These are phyloP conservation scores for Mycena albidolilacea DNA, from an alignment of 768 basidiomycete species.

Conservation along the genomic window DNA sequence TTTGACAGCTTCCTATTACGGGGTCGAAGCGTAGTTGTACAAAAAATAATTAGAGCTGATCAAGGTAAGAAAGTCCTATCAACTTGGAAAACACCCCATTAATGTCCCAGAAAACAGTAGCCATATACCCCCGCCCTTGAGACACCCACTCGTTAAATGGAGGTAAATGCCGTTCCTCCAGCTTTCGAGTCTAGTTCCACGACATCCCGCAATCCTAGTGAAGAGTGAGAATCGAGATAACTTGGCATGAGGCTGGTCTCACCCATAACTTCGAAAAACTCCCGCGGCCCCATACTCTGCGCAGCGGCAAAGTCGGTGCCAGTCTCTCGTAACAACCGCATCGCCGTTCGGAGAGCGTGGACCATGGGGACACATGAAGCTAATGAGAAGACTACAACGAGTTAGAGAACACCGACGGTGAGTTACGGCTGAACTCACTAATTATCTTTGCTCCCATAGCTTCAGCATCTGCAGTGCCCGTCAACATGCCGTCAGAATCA, in stretches of 20 bases:
- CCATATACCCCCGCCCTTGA: neutral
- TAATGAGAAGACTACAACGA: conserved; percentile 75
- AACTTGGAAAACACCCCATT: neutral
- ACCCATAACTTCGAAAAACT: conserved; percentile 87
- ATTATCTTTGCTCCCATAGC: conserved; percentile 83
- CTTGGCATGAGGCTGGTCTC: neutral
- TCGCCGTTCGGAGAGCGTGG: conserved; percentile 81
- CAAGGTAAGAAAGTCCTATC: neutral
- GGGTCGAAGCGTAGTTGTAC: neutral
- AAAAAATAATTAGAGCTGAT: neutral
- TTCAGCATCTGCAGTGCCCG: conserved; percentile 65
- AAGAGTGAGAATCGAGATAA: too few species aligned
- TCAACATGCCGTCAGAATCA: too few species aligned
- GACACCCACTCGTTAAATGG: conserved; percentile 17
- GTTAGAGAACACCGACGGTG: neutral
- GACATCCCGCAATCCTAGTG: conserved; percentile 9
- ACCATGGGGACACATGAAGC: conserved; percentile 84
- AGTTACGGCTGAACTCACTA: conserved; percentile 58
- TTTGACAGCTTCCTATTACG: neutral
- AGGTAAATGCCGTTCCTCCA: conserved; percentile 28
- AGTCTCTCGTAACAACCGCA: conserved; percentile 83
- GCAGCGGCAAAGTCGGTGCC: conserved; percentile 77
- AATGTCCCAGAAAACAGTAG: neutral
- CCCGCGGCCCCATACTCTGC: conserved; percentile 82
- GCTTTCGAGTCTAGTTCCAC: conserved; percentile 30